Evolutionary conservation across 2,329 filamentous ascomycete genomes (phyloP).

Genomic region (Ophiocordyceps sinensis): DNA sequence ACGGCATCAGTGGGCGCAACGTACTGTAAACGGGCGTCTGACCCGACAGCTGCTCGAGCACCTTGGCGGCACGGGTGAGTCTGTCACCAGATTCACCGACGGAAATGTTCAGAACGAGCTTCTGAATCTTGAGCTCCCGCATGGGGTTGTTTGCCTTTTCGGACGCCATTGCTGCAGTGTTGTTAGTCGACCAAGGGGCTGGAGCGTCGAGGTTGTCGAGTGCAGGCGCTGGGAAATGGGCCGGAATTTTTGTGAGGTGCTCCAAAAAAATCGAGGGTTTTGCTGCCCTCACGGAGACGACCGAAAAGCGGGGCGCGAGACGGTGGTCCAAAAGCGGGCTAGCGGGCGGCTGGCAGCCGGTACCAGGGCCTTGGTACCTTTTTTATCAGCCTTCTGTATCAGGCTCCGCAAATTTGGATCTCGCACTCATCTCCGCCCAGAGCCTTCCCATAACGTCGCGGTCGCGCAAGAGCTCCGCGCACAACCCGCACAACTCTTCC

Average conservation of each 20-base stretch:
- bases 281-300: slow-evolving; percentile 20
- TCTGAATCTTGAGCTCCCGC: slow-evolving; percentile 98
- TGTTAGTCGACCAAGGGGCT: slow-evolving; percentile 18
- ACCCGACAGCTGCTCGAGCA: slow-evolving; percentile 98
- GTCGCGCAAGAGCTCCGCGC: slow-evolving; percentile 25
- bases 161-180: slow-evolving; percentile 34
- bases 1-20: slow-evolving; percentile 17
- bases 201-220: slow-evolving; percentile 18
- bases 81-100: slow-evolving; percentile 99
- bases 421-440: slow-evolving; percentile 24
- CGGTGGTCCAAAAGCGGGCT: slow-evolving; percentile 6
- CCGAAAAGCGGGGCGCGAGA: slow-evolving; percentile 8
- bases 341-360: slow-evolving; percentile 7
- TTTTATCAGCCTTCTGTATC: slow-evolving; percentile 21
- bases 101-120: slow-evolving; percentile 98
- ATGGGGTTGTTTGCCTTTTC: slow-evolving; percentile 96
- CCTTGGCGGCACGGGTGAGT: slow-evolving; percentile 98
- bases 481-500: slow-evolving; percentile 28
- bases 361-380: slow-evolving; percentile 19
- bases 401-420: slow-evolving; percentile 31
- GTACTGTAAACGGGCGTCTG: slow-evolving; percentile 99
- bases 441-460: slow-evolving; percentile 26
- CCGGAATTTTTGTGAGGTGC: slow-evolving; percentile 20
- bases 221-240: slow-evolving; percentile 7
- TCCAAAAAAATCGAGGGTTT: slow-evolving; percentile 24